phyloP scores from a whole-genome alignment of 1,284 basidiomycete species.

The Filobasidium uniguttulatum region DNA sequence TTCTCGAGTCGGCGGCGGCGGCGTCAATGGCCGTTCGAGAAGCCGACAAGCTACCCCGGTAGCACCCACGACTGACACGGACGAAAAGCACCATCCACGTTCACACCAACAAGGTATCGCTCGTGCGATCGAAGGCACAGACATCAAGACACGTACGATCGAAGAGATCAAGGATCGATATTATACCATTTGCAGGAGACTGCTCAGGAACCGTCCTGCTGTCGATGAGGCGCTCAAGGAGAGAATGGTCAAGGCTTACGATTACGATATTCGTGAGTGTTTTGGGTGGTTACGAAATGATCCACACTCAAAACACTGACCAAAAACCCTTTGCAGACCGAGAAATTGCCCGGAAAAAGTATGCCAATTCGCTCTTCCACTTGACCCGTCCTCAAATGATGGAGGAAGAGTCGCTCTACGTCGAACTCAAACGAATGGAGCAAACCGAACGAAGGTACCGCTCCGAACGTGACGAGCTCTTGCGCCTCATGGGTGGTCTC shows the following conservation, averaged over 20 bases:
- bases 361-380: slow-evolving; percentile 68
- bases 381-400: slow-evolving; percentile 78
- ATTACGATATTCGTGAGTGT: slow-evolving; percentile 64
- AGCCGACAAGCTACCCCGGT: neutral
- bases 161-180: slow-evolving; percentile 93
- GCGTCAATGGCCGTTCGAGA: neutral
- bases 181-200: slow-evolving; percentile 77
- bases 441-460: slow-evolving; percentile 82
- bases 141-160: slow-evolving; percentile 2
- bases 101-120: neutral
- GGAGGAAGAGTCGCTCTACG: slow-evolving; percentile 90
- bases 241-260: slow-evolving; percentile 54
- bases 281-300: neutral
- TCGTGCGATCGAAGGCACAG: neutral
- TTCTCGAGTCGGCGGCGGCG: too few species aligned
- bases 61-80: neutral
- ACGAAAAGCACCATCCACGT: neutral
- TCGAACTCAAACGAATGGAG: slow-evolving; percentile 86
- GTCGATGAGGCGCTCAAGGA: slow-evolving; percentile 60
- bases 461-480: slow-evolving; percentile 75
- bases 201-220: slow-evolving; percentile 65
- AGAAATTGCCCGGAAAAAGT: slow-evolving; percentile 78
- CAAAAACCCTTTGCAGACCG: slow-evolving; percentile 44
- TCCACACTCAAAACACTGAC: neutral
- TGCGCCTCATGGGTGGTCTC: slow-evolving; percentile 67